Base-by-base conservation (phyloP, 129 eudicot species). In the Centrapalus pauciflorus region DNA sequence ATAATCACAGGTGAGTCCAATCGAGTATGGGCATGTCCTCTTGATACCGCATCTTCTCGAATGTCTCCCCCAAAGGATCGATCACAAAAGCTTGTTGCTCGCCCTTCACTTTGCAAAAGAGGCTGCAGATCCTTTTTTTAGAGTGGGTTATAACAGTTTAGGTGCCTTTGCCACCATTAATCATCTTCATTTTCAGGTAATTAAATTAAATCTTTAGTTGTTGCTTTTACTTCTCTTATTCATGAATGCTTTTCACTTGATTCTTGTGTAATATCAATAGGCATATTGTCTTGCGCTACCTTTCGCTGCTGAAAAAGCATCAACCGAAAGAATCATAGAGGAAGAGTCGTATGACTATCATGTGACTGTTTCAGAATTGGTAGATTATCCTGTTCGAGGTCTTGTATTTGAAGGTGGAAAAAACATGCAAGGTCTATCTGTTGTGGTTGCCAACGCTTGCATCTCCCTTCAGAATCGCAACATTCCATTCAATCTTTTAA, bases 141-240 rank as follows among this genome's bases (percentile, higher is more conserved):
- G 99, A 13, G 27, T 94, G 71, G 99, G 99, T 56, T 94, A 94
- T 83, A 94, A 94, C 46, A 94, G 99, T 81, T 76, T 94, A 70
- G 99, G 99, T 77, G 99, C 99, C 55, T 94, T 94, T 79, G 99
- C 97, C 61, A 94, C 99, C 61, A 94, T 94, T 75, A 94, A 94
- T 65, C 99, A 94, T 72, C 97, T 94, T 62, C 99, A 94, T 70
- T 94, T 94, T 67, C 99, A 92, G 91, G 91, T 88, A n/a, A n/a
- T n/a, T n/a, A n/a, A n/a, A n/a, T n/a, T n/a, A n/a, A n/a, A n/a
- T n/a, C n/a, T n/a, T n/a, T n/a, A n/a, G n/a, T n/a, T n/a, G n/a
- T n/a, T n/a, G n/a, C n/a, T n/a, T n/a, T n/a, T n/a, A n/a, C n/a
- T n/a, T n/a, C n/a, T n/a, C n/a, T n/a, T n/a, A n/a, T n/a, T n/a